Evolutionary conservation across 1,139 yeast species (phyloP).

Genomic region (Suhomyces ambrosiae): DNA sequence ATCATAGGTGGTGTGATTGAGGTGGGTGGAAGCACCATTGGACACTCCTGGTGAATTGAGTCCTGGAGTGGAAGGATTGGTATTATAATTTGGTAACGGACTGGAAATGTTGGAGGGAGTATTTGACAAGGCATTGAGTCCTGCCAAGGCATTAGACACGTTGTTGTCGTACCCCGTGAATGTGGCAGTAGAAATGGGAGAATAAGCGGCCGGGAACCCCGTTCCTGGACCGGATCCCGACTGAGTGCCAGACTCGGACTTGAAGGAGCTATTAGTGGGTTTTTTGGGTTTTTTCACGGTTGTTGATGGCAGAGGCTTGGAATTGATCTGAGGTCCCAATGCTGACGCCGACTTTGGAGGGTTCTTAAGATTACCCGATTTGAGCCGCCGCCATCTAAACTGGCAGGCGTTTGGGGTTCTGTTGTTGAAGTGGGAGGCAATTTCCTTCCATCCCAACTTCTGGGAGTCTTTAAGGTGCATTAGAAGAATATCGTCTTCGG

Average conservation of each 20-base stretch:
- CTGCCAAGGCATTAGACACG: slow-evolving; percentile 49
- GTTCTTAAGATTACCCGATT: slow-evolving; percentile 62
- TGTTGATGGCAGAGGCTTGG: slow-evolving; percentile 9
- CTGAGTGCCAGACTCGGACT: slow-evolving; percentile 17
- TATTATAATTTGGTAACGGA: slow-evolving; percentile 28
- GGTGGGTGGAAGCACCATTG: slow-evolving; percentile 13
- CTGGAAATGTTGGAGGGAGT: slow-evolving; percentile 38
- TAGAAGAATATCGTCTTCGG: slow-evolving; percentile 66
- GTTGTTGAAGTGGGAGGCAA: slow-evolving; percentile 64
- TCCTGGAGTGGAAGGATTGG: slow-evolving; percentile 30
- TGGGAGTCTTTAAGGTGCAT: slow-evolving; percentile 72
- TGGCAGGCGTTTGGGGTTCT: slow-evolving; percentile 81
- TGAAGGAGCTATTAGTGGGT: slow-evolving; percentile 19
- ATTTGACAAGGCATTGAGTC: slow-evolving; percentile 47
- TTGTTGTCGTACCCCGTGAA: slow-evolving; percentile 49
- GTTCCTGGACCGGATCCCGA: slow-evolving; percentile 13
- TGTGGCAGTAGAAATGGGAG: slow-evolving; percentile 40
- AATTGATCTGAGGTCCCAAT: slow-evolving; percentile 17
- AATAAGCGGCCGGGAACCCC: slow-evolving; percentile 37
- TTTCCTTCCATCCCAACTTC: slow-evolving; percentile 77
- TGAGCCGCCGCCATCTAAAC: slow-evolving; percentile 74
- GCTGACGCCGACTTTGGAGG: slow-evolving; percentile 50
- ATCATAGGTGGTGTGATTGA: slow-evolving; percentile 29
- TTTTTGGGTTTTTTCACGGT: slow-evolving; percentile 28
- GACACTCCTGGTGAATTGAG: slow-evolving; percentile 14